phyloP scores from a whole-genome alignment of 2,329 filamentous ascomycete species.

The Coniochaeta prunicola region DNA sequence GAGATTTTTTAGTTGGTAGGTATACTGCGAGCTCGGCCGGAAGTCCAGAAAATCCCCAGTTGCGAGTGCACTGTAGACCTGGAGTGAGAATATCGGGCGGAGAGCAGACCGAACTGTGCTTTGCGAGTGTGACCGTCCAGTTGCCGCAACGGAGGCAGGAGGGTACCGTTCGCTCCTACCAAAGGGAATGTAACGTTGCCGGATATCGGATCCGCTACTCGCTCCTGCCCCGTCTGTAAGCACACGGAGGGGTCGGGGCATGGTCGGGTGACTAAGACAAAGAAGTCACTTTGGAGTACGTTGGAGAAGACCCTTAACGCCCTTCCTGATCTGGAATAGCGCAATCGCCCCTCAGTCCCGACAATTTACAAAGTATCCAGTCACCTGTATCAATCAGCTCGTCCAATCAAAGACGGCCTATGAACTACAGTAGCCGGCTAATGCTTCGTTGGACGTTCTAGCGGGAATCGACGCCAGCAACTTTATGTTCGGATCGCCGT shows the following conservation, averaged over 20 bases:
- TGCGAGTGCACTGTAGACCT: too few relatives aligned
- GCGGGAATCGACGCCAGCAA: neutral
- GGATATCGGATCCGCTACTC: conserved; percentile 6
- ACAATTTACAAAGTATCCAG: neutral
- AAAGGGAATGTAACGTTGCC: conserved; percentile 15
- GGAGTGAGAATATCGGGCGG: too few relatives aligned
- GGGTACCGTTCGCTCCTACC: neutral
- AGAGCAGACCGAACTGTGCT: neutral
- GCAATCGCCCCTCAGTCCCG: neutral
- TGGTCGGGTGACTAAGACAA: too few relatives aligned
- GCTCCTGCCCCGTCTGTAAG: neutral
- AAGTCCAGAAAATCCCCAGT: neutral
- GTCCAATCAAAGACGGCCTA: neutral
- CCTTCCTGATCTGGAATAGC: neutral
- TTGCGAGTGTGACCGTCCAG: neutral
- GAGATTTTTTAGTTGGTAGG: neutral
- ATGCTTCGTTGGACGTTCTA: neutral
- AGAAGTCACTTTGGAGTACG: neutral
- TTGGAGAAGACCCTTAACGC: neutral
- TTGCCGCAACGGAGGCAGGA: neutral
- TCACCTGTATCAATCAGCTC: neutral
- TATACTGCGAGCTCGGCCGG: neutral
- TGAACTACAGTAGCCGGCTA: neutral
- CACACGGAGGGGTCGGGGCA: too few relatives aligned
- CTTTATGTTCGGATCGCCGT: neutral